A percentile compares a stretch with the other conserved stretches of the same genome.
phyloP scores from a whole-genome alignment of 1,284 basidiomycete genomes.

The Retiboletus flavoniger region DNA sequence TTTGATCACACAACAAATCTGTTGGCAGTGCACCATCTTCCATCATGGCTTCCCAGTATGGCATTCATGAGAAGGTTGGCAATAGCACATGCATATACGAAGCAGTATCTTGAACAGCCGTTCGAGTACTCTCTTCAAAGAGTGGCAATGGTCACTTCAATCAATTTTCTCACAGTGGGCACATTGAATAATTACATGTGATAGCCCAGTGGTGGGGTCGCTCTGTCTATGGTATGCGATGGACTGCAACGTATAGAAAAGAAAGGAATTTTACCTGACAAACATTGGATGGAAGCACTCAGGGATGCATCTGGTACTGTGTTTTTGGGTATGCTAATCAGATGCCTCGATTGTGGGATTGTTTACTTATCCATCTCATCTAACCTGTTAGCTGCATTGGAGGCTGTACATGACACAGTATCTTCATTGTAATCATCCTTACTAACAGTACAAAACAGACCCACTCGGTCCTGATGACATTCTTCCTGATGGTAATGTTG shows the following conservation, averaged over 20 bases:
- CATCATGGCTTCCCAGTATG: constrained; percentile 27
- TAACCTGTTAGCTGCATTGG: too few species aligned
- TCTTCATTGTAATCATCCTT: background rate
- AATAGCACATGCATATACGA: background rate
- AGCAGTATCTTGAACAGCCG: background rate
- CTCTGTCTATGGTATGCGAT: constrained; percentile 16
- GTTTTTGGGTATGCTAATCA: constrained; percentile 8
- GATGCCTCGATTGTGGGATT: too few species aligned
- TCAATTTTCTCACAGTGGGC: background rate
- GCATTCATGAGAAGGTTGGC: constrained; percentile 17
- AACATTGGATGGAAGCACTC: constrained; percentile 6
- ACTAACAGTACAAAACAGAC: background rate
- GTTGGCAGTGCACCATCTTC: constrained; percentile 9
- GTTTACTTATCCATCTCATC: too few species aligned
- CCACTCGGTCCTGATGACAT: constrained; percentile 12
- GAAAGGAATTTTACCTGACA: background rate
- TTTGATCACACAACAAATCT: background rate
- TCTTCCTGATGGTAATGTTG: constrained; percentile 36
- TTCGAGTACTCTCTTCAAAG: constrained; percentile 11
- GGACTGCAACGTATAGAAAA: constrained; percentile 9
- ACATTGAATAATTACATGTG: background rate
- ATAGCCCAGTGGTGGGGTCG: background rate
- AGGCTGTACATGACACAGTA: too few species aligned
- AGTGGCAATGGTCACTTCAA: background rate
- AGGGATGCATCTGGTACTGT: constrained; percentile 8